A percentile compares a stretch with the other conserved stretches of the same genome.
phyloP scores from a whole-genome alignment of 1,139 yeast species.

The Sugiyamaella novakii region DNA sequence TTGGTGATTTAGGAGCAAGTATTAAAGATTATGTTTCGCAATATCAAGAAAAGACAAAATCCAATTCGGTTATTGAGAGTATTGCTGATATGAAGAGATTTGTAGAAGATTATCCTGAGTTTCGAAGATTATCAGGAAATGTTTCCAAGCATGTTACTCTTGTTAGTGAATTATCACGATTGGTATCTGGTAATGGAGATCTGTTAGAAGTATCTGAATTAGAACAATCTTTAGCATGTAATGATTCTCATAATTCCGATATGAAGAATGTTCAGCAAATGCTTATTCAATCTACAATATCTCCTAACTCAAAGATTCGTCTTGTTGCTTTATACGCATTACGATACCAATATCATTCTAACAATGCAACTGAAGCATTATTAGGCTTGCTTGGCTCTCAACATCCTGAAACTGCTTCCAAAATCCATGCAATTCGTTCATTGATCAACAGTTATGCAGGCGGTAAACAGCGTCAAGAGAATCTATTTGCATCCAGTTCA shows the following conservation, averaged over 20 bases:
- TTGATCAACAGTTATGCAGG: constrained; percentile 45
- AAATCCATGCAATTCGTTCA: constrained; percentile 31
- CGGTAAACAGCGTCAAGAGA: constrained; percentile 48
- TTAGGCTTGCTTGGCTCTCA: constrained; percentile 44
- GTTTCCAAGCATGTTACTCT: constrained; percentile 93
- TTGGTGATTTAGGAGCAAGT: constrained; percentile 91
- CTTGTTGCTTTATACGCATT: constrained; percentile 72
- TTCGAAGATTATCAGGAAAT: constrained; percentile 80
- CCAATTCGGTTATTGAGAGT: constrained; percentile 68
- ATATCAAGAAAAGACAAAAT: constrained; percentile 79
- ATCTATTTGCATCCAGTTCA: constrained; percentile 47
- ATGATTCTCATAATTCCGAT: constrained; percentile 57
- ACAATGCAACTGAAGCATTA: constrained; percentile 46
- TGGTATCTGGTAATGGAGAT: constrained; percentile 58
- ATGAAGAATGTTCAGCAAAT: constrained; percentile 51
- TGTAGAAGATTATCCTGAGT: constrained; percentile 91
- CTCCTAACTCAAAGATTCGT: constrained; percentile 52
- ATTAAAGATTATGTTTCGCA: constrained; percentile 83
- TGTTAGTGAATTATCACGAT: constrained; percentile 76
- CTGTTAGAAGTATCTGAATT: constrained; percentile 87
- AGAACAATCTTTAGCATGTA: constrained; percentile 82
- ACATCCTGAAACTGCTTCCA: constrained; percentile 32
- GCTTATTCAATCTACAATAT: constrained; percentile 40
- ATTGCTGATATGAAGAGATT: constrained; percentile 87
- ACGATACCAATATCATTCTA: constrained; percentile 57